These are phyloP conservation scores for Hypoxylon sp. DNA, from an alignment of 2,329 filamentous ascomycete genomes.

Conservation along the genomic window DNA sequence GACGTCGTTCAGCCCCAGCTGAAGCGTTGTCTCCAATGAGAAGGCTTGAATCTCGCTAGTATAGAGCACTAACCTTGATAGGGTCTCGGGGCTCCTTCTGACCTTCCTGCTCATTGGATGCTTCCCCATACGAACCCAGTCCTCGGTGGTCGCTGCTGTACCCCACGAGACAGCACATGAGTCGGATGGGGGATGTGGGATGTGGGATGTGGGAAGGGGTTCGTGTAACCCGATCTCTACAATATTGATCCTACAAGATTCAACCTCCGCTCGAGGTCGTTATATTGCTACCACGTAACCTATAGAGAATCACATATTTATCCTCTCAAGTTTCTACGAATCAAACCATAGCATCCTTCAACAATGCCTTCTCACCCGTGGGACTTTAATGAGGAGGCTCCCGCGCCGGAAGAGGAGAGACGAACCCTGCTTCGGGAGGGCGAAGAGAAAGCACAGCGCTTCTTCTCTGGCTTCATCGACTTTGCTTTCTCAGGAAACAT, in stretches of 20 bases:
- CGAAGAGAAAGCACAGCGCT: slow-evolving; percentile 63
- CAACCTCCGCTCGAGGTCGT: neutral
- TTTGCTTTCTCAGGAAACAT: slow-evolving; percentile 83
- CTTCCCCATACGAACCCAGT: neutral
- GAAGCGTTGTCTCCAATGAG: slow-evolving; percentile 6
- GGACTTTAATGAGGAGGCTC: slow-evolving; percentile 29
- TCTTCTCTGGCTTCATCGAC: slow-evolving; percentile 77
- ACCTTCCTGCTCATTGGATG: slow-evolving; percentile 12
- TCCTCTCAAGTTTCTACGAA: neutral
- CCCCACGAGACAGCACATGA: slow-evolving; percentile 28
- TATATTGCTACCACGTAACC: slow-evolving; percentile 2
- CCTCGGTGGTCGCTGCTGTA: slow-evolving; percentile 19
- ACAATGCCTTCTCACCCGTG: slow-evolving; percentile 34
- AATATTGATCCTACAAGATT: neutral
- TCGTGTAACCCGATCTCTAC: slow-evolving; percentile 10
- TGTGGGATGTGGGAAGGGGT: neutral
- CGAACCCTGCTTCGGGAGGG: slow-evolving; percentile 64
- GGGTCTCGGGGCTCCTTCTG: neutral
- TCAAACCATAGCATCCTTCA: neutral
- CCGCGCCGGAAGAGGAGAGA: slow-evolving; percentile 52
- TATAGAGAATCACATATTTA: slow-evolving; percentile 15
- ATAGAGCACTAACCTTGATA: slow-evolving; percentile 7
- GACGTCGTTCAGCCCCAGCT: slow-evolving; percentile 9
- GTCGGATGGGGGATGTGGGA: neutral
- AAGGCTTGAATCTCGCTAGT: slow-evolving; percentile 6